Evolutionary conservation across 2,329 filamentous ascomycete genomes (phyloP).

Genomic region (Penicillium sumatraense): DNA sequence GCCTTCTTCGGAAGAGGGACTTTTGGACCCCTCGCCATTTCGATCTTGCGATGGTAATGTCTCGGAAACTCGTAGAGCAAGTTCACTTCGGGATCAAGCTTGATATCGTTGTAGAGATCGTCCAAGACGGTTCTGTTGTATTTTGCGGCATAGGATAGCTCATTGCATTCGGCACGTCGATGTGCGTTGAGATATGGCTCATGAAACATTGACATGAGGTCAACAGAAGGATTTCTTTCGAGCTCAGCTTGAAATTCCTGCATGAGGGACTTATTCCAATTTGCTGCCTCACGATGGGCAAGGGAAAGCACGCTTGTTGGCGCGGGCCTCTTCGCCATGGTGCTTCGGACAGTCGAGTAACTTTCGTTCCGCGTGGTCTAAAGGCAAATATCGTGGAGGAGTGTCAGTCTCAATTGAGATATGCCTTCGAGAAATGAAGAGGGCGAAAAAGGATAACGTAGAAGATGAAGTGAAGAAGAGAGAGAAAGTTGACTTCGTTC

Average conservation of each 20-base stretch:
- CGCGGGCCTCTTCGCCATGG: too few species aligned
- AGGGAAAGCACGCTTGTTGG: neutral
- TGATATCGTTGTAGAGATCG: slow-evolving; percentile 17
- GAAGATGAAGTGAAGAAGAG: neutral
- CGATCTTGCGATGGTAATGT: slow-evolving; percentile 27
- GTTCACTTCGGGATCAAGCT: slow-evolving; percentile 24
- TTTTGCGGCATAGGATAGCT: slow-evolving; percentile 7
- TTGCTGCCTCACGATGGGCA: neutral
- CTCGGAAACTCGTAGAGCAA: slow-evolving; percentile 14
- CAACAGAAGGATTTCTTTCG: slow-evolving; percentile 23
- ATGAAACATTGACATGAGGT: slow-evolving; percentile 29
- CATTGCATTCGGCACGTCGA: slow-evolving; percentile 3
- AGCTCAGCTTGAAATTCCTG: slow-evolving; percentile 22
- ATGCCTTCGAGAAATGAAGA: neutral
- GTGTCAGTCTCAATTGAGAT: too few species aligned
- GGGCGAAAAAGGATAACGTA: neutral
- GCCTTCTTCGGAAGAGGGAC: neutral
- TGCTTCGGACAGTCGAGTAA: too few species aligned
- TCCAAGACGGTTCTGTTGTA: slow-evolving; percentile 24
- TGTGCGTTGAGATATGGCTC: slow-evolving; percentile 24
- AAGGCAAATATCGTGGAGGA: too few species aligned
- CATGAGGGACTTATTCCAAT: slow-evolving; percentile 3
- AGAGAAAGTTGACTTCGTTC: neutral
- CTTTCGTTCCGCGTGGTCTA: too few species aligned
- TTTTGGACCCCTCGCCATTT: slow-evolving; percentile 9